These are phyloP conservation scores for Rhizopogon salebrosus DNA, from an alignment of 768 basidiomycete species.

Conservation along the genomic window DNA sequence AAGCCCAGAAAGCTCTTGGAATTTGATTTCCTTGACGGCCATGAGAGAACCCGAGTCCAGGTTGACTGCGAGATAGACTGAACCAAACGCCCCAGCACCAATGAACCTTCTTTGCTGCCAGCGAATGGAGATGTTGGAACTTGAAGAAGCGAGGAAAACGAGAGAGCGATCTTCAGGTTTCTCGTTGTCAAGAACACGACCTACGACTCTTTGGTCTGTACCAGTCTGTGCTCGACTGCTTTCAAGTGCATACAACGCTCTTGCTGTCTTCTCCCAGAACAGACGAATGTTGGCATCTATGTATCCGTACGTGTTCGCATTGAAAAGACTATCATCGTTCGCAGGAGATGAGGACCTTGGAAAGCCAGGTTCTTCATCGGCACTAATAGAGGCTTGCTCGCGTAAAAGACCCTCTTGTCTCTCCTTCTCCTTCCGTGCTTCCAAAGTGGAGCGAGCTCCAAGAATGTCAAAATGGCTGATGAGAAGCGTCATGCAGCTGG, in stretches of 20 bases:
- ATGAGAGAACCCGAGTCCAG: conserved; percentile 93
- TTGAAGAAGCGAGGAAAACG: conserved; percentile 92
- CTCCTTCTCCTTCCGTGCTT: conserved; percentile 89
- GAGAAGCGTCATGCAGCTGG: conserved; percentile 93
- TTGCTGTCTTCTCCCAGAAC: conserved; percentile 70
- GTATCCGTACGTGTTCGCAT: conserved; percentile 34
- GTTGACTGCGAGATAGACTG: conserved; percentile 98
- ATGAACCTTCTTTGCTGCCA: conserved; percentile 99
- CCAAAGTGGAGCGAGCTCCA: conserved; percentile 83
- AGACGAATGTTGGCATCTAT: conserved; percentile 62
- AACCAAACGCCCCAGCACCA: conserved; percentile 97
- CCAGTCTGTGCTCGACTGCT: conserved; percentile 52
- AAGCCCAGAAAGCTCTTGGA: conserved; percentile 86
- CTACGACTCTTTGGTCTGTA: conserved; percentile 70
- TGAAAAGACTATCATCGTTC: conserved; percentile 27
- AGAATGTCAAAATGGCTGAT: conserved; percentile 98
- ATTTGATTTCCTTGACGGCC: conserved; percentile 99
- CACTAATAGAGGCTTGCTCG: conserved; percentile 47
- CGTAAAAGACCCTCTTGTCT: conserved; percentile 58
- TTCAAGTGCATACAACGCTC: conserved; percentile 62
- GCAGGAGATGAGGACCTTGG: conserved; percentile 34
- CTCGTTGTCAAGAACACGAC: conserved; percentile 91
- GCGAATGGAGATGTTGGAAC: conserved; percentile 89
- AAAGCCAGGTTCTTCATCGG: conserved; percentile 48
- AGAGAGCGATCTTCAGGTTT: conserved; percentile 91